Evolutionary conservation across 2,329 filamentous ascomycete genomes (phyloP), one percentile per base, ranked within the genome.

Genomic region (Ophiobolus disseminans): DNA sequence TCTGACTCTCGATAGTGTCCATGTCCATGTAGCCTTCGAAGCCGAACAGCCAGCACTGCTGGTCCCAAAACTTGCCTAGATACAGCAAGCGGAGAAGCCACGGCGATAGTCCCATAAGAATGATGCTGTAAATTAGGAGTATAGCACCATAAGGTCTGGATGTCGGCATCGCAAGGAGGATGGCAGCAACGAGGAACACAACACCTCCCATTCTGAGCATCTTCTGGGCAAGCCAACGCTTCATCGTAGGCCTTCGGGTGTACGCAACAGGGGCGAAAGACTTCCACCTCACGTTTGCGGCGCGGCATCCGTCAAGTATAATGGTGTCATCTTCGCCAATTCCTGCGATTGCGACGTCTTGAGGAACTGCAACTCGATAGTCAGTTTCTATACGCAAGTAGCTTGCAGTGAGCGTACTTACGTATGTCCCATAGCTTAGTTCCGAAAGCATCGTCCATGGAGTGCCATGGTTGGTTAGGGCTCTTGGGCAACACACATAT

Each of bases 371-470:
- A 37, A 79, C n/a, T n/a, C n/a, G n/a, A n/a, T n/a, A n/a, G n/a
- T n/a, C n/a, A n/a, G n/a, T n/a, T n/a, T n/a, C n/a, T n/a, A n/a
- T n/a, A n/a, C n/a, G n/a, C n/a, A n/a, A n/a, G n/a, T n/a, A n/a
- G n/a, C n/a, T n/a, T n/a, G n/a, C n/a, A n/a, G n/a, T n/a, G n/a
- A n/a, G n/a, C n/a, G n/a, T n/a, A n/a, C n/a, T n/a, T n/a, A n/a
- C n/a, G n/a, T n/a, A 80, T 75, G 37, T 79, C 76, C 73, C 76
- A 78, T 1, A 80, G 70, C n/a, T 72, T 72, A 5, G 65, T 62
- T 5, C 65, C 57, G 62, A 72, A 80, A 3, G 61, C 60, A 45
- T 81, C 78, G 5, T 70, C 60, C 41, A 76, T 73, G 2, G 69
- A 58, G 26, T 73, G 65, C 77, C 78, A 80, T 1, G 68, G 68